Evolutionary conservation across 1,284 basidiomycete genomes (phyloP), one percentile per base, ranked within the genome.

Genomic region (Naganishia sp.): DNA sequence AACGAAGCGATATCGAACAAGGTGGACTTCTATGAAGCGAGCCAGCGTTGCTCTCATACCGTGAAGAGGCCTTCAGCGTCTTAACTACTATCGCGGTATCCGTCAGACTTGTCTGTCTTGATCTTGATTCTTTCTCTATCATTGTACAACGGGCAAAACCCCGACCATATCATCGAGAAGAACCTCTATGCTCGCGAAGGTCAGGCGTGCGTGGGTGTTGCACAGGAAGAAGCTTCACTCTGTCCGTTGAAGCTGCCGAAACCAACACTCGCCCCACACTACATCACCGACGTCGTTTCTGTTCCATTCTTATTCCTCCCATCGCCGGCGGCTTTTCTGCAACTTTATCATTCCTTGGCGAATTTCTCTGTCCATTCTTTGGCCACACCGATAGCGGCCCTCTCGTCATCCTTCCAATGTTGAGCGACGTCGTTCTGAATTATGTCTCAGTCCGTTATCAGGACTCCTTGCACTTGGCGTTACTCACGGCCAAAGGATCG

Each of bases 361-460:
- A 89, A 94, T 77, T 87, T 85, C 80, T 87, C 84, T 70, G 94
- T 96, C 94, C 94, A 97, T 81, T 94, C 92, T 79, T 86, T 84
- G 79, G 92, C 92, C 72, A 93, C 90, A 49, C 87, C 84, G 80
- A 91, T 90, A 42, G 94, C 94, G 68, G 89, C 93, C 77, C 87
- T 87, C 83, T 97, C 93, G 77, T 99, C 85, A 82, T 96, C 92
- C 82, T 99, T 99, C 86, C 97, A 99, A 76, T 98, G 92, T 81
- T 98, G 95, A 28, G 95, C 95, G 41, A 99, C 85, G 72, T 86
- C 84, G 74, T 85, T 85, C 71, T 72, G 1, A 2, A 31, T 6
- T 11, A 28, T 7, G 11, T 23, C 6, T 57, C 25, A 61, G 52
- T 18, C 0, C 1, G 3, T 35, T 21, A 21, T 28, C 28, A 28